These are phyloP conservation scores for Fusarium palustre DNA, from an alignment of 2,329 filamentous ascomycete genomes.

Conservation along the genomic window DNA sequence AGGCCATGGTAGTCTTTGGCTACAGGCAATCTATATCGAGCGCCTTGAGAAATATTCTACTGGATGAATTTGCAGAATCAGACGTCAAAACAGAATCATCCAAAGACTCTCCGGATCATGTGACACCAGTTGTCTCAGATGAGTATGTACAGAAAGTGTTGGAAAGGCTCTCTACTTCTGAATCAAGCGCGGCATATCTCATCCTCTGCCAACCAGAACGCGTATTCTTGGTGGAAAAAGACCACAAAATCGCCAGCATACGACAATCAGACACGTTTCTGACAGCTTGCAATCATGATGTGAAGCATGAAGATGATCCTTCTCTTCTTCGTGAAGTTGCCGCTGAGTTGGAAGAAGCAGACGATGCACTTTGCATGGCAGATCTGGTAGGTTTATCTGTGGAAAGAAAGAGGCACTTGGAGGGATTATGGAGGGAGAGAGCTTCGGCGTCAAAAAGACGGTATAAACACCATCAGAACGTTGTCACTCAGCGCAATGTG, in stretches of 20 bases:
- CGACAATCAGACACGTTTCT: constrained; percentile 42
- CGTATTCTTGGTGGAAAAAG: constrained; percentile 47
- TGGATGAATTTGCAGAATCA: constrained; percentile 6
- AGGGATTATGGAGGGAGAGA: constrained; percentile 36
- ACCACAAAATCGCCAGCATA: constrained; percentile 39
- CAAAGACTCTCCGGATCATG: not conserved
- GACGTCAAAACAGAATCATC: accelerated
- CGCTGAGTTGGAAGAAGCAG: constrained; percentile 1
- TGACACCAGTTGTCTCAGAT: not conserved
- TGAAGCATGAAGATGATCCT: constrained; percentile 40
- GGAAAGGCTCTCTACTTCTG: constrained; percentile 15
- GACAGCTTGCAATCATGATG: constrained; percentile 48
- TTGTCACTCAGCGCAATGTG: constrained; percentile 40
- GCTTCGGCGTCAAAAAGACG: not conserved
- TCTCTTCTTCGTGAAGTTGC: constrained; percentile 16
- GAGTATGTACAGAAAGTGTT: constrained; percentile 31
- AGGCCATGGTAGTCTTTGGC: constrained; percentile 46
- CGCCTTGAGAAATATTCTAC: constrained; percentile 38
- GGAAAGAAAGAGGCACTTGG: constrained; percentile 38
- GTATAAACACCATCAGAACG: not conserved
- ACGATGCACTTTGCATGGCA: constrained; percentile 40
- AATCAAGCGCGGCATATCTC: constrained; percentile 49
- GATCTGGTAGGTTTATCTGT: constrained; percentile 42
- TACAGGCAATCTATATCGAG: constrained; percentile 45
- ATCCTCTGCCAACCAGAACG: constrained; percentile 46